Evolutionary conservation across 768 basidiomycete genomes (phyloP).

Genomic region (Termitomyces heimii): DNA sequence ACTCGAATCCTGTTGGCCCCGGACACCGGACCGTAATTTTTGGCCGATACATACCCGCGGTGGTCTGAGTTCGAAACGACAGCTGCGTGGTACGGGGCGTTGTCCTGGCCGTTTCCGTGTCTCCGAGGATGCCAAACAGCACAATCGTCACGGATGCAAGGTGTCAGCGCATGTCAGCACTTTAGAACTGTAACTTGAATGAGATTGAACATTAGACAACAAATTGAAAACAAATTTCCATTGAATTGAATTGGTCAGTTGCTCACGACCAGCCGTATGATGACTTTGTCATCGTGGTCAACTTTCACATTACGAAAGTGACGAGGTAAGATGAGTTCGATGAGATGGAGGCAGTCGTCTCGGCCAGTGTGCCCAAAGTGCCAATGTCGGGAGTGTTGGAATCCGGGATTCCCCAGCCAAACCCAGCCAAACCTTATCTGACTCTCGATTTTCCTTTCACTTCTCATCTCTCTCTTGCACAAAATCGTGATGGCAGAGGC

Average conservation of each 20-base stretch:
- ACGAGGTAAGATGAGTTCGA: background rate
- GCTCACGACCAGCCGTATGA: background rate
- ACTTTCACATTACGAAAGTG: background rate
- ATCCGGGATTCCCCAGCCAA: constrained; percentile 31
- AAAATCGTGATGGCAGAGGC: constrained; percentile 14
- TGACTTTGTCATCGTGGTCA: background rate
- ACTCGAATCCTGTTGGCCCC: background rate
- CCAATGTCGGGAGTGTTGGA: background rate
- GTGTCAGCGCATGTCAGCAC: background rate
- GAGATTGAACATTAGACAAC: background rate
- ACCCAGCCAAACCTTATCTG: constrained; percentile 33
- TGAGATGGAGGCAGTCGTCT: background rate
- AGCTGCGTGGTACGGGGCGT: background rate
- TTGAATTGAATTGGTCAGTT: background rate
- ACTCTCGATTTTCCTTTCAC: constrained; percentile 20
- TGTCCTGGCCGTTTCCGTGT: background rate
- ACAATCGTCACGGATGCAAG: background rate
- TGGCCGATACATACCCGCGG: background rate
- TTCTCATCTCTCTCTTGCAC: constrained; percentile 12
- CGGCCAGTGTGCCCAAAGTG: background rate
- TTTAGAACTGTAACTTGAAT: background rate
- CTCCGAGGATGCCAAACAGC: background rate
- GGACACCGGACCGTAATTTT: background rate
- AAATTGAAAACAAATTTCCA: background rate
- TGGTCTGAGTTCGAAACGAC: background rate